A percentile compares a stretch with the other conserved stretches of the same genome.
Conservation (phyloP, 2,329 filamentous ascomycete species). For the Pseudogymnoascus sp. region DNA sequence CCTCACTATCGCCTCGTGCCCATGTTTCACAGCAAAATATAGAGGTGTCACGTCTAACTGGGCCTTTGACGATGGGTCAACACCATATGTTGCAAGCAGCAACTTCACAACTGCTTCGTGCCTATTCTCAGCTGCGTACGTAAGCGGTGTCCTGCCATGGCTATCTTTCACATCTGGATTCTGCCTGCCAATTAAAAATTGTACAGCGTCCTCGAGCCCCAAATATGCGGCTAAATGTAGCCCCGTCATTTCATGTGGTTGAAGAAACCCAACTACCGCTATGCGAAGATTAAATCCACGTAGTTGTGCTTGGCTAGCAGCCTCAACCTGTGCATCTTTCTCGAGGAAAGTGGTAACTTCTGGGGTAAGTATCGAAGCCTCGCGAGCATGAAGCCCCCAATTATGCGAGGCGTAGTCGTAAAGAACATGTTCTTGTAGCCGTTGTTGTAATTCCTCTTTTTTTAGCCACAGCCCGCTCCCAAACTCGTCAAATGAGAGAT, state of each 20-base stretch:
- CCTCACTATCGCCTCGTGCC: background rate
- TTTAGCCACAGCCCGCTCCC: slow-evolving; percentile 14
- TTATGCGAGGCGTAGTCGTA: slow-evolving; percentile 17
- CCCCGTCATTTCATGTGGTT: slow-evolving; percentile 7
- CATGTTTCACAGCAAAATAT: background rate
- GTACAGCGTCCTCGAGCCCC: background rate
- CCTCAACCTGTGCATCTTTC: slow-evolving; percentile 8
- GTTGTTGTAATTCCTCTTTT: slow-evolving; percentile 10
- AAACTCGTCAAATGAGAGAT: slow-evolving; percentile 28
- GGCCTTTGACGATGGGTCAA: background rate
- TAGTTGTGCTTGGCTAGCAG: slow-evolving; percentile 10
- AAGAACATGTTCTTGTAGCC: slow-evolving; percentile 11
- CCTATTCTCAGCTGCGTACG: background rate
- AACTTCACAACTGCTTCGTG: background rate
- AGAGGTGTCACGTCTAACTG: background rate
- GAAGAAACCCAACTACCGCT: background rate
- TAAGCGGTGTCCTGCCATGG: background rate
- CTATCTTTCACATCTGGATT: background rate
- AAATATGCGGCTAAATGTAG: slow-evolving; percentile 12
- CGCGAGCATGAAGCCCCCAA: slow-evolving; percentile 18
- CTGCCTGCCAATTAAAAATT: background rate
- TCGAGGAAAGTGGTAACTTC: slow-evolving; percentile 12
- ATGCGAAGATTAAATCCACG: background rate
- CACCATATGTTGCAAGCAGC: background rate
- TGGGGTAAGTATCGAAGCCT: background rate